phyloP scores from a whole-genome alignment of 164 flowering plant genomes.

The Sedum album region DNA sequence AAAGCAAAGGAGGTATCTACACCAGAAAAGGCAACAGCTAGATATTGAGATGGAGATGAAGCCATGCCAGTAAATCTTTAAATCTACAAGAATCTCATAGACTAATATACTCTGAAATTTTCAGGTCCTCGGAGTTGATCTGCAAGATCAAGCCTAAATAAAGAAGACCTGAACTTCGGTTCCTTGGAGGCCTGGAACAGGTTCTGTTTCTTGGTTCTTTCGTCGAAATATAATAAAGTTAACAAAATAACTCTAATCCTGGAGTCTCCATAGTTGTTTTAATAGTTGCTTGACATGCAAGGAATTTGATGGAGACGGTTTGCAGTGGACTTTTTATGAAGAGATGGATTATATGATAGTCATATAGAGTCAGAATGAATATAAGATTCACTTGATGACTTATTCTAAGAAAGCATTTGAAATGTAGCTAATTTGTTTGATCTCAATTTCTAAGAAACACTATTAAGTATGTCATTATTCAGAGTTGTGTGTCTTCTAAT shows the following conservation, averaged over 20 bases:
- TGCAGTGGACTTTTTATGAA: neutral
- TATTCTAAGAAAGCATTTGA: too few species aligned
- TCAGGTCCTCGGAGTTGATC: neutral
- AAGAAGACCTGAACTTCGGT: neutral
- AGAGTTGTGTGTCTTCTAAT: too few species aligned
- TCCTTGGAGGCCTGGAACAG: neutral
- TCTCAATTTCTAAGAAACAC: too few species aligned
- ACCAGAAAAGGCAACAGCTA: constrained; percentile 25
- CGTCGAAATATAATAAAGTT: neutral
- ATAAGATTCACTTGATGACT: neutral
- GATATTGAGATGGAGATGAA: constrained; percentile 19
- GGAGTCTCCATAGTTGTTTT: neutral
- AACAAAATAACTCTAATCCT: neutral
- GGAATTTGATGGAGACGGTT: neutral
- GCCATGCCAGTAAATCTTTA: neutral
- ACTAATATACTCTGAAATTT: neutral
- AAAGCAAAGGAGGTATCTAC: constrained; percentile 23
- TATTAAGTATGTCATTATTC: too few species aligned
- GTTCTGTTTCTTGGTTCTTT: neutral
- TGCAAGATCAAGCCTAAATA: neutral
- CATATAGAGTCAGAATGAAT: neutral
- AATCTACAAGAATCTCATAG: neutral
- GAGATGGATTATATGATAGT: neutral
- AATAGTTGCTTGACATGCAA: neutral
- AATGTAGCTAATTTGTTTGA: too few species aligned